These are phyloP conservation scores for Solanum chilense DNA, from an alignment of 257 asterid genomes.

Conservation along the genomic window DNA sequence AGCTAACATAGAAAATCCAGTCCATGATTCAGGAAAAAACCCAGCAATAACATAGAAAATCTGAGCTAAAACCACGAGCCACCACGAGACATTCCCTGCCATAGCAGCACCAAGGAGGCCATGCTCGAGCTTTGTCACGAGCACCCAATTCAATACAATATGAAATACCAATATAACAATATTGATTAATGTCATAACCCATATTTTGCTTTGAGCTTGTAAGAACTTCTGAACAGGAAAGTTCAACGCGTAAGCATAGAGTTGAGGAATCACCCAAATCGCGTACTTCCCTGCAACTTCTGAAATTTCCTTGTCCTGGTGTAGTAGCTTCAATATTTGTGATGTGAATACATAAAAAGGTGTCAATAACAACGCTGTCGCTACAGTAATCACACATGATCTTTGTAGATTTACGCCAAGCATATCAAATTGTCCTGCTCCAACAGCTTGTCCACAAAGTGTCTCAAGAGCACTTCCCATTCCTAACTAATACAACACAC, in stretches of 20 bases:
- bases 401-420: conserved; percentile 73
- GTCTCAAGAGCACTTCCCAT: conserved; percentile 95
- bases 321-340: conserved; percentile 33
- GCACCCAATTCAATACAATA: conserved; percentile 54
- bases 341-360: conserved; percentile 59
- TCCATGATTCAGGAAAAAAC: conserved; percentile 68
- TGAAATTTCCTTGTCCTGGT: conserved; percentile 33
- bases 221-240: conserved; percentile 74
- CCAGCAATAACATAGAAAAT: conserved; percentile 60
- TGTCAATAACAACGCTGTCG: conserved; percentile 31
- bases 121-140: conserved; percentile 32
- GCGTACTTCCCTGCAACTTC: conserved; percentile 59
- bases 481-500: conserved; percentile 49
- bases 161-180: conserved; percentile 42
- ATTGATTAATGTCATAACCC: conserved; percentile 70
- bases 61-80: conserved; percentile 68
- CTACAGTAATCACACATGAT: conserved; percentile 52
- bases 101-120: conserved; percentile 80
- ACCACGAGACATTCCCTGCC: conserved; percentile 76
- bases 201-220: conserved; percentile 78
- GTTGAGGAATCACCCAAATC: conserved; percentile 62
- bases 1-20: conserved; percentile 58
- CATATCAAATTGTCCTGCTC: conserved; percentile 52
- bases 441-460: conserved; percentile 83
- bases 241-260: conserved; percentile 65